Evolutionary conservation across 345 rosid species (phyloP), one percentile per base, ranked within the genome.

Genomic region (Salix dunnii): DNA sequence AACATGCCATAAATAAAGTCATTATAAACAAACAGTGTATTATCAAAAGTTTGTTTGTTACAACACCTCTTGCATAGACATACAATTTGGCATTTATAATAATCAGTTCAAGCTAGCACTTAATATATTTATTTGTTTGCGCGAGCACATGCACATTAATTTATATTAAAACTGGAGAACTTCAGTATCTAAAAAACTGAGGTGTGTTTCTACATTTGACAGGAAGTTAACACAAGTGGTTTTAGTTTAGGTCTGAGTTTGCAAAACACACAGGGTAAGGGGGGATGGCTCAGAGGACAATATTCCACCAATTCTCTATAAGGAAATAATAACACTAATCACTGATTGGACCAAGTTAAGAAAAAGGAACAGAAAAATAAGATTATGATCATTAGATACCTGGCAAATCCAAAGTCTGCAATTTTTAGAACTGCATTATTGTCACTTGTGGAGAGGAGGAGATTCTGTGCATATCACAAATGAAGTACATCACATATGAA

Each of bases 331-430:
- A 12, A 23, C 28, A 58, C 4, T 23, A 58, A 58, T n/a, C 6
- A 25, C 25, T 58, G 28, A 58, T 10, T 3, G 28, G 63, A 58
- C 16, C 63, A n/a, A 23, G 68, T 21, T 72, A 28, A 40, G 10
- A 33, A 21, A 11, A 30, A 53, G 18, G 27, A 4, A 64, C 17
- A 12, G 3, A 28, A n/a, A 76, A 69, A 18, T 25, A 40, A 55
- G 27, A 74, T 72, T 70, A 76, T 64, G 23, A 67, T 38, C 9
- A 40, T 62, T 60, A 75, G 64, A 77, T 89, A 94, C 99, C 99
- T 94, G 68, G 99, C 99, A 88, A 96, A 96, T 84, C 99, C 98
- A 85, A 96, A 96, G 84, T 96, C 99, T 5, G 99, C 99, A 80
- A 96, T 94, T 92, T 92, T 96, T 85, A 96, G 78, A 78, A 82